These are phyloP conservation scores for Lentinula raphanica DNA, from an alignment of 768 basidiomycete genomes.

Conservation along the genomic window DNA sequence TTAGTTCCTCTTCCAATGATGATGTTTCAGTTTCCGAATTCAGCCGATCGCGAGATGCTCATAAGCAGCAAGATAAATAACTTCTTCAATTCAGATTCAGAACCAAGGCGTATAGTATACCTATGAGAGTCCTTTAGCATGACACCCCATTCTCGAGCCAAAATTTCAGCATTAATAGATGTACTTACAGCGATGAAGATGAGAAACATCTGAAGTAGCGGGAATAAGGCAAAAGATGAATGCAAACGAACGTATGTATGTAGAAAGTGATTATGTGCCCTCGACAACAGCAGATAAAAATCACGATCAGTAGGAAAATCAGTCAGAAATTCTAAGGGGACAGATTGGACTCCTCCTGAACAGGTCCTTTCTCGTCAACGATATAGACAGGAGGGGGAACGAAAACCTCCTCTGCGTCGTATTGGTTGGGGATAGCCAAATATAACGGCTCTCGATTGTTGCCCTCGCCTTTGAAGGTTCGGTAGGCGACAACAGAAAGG, in stretches of 20 bases:
- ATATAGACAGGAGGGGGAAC: conserved; percentile 54
- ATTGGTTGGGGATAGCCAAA: conserved; percentile 36
- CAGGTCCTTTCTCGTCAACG: background rate
- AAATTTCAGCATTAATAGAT: background rate
- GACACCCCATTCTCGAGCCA: too few species aligned
- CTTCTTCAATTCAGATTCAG: too few species aligned
- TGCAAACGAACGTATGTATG: background rate
- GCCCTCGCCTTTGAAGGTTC: conserved; percentile 43
- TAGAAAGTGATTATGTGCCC: background rate
- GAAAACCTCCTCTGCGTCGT: conserved; percentile 42
- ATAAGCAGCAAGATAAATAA: too few species aligned
- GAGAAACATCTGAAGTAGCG: background rate
- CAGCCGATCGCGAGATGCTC: too few species aligned
- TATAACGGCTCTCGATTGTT: conserved; percentile 33
- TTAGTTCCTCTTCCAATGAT: too few species aligned
- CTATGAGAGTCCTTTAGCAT: too few species aligned
- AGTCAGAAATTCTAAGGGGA: background rate
- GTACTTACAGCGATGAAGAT: too few species aligned
- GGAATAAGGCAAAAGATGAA: background rate
- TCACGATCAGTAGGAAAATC: background rate
- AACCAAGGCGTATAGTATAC: too few species aligned
- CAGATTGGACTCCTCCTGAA: background rate
- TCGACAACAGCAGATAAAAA: background rate
- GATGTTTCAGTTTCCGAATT: too few species aligned
- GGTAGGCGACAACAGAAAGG: conserved; percentile 54